phyloP scores from a whole-genome alignment of 768 basidiomycete species.

The Coprinopsis sp. region DNA sequence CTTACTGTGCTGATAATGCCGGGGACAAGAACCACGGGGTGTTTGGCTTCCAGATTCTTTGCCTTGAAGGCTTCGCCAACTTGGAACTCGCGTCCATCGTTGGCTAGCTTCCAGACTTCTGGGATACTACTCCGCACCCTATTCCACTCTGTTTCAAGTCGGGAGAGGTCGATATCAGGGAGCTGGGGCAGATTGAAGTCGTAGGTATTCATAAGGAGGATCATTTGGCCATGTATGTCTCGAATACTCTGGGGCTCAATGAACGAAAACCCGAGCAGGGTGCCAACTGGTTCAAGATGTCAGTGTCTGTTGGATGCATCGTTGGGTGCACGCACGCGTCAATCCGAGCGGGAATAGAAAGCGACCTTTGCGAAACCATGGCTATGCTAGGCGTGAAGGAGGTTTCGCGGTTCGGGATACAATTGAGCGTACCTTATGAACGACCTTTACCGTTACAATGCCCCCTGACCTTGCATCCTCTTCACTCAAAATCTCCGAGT shows the following conservation, averaged over 20 bases:
- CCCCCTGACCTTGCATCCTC: background rate
- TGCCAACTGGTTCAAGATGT: slow-evolving; percentile 47
- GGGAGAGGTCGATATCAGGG: slow-evolving; percentile 61
- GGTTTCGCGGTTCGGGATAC: no score
- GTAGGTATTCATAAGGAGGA: slow-evolving; percentile 64
- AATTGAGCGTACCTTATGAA: no score
- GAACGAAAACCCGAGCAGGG: slow-evolving; percentile 57
- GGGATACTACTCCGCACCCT: slow-evolving; percentile 64
- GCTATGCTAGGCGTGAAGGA: no score
- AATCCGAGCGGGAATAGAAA: slow-evolving; percentile 74
- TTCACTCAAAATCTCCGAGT: background rate
- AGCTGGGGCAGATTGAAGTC: slow-evolving; percentile 62
- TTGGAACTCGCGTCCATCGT: slow-evolving; percentile 75
- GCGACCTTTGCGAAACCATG: slow-evolving; percentile 35
- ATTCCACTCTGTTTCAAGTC: slow-evolving; percentile 69
- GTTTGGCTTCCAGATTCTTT: slow-evolving; percentile 59
- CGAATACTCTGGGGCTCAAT: slow-evolving; percentile 64
- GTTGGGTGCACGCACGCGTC: slow-evolving; percentile 35
- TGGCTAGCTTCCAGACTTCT: slow-evolving; percentile 77
- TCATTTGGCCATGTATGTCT: slow-evolving; percentile 63
- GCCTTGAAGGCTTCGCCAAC: slow-evolving; percentile 66
- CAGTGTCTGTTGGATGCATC: background rate
- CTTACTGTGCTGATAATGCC: slow-evolving; percentile 85
- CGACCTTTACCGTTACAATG: slow-evolving; percentile 2
- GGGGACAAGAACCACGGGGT: slow-evolving; percentile 84